phyloP scores from a whole-genome alignment of 805 yeast species.

The Nakazawaea ernobii region DNA sequence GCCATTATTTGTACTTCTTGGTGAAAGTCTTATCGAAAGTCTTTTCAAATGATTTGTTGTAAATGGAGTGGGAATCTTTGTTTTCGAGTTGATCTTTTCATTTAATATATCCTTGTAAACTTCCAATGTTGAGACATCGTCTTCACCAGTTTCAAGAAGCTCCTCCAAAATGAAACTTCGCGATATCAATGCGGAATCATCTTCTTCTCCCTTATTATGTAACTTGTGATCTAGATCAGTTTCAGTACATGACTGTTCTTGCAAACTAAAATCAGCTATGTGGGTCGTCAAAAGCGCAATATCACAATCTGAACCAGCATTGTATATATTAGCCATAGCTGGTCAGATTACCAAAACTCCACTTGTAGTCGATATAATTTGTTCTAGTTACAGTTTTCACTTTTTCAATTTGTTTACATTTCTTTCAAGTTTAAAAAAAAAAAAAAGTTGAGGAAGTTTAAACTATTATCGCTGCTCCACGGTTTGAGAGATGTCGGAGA shows the following conservation, averaged over 20 bases:
- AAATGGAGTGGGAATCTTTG: slow-evolving; percentile 8
- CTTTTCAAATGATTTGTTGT: not conserved
- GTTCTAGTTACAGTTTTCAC: not conserved
- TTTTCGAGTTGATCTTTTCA: slow-evolving; percentile 6
- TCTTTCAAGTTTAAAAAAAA: not conserved
- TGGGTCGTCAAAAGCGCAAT: not conserved
- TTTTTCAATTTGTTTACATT: not conserved
- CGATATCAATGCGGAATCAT: not conserved
- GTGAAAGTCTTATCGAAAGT: not conserved
- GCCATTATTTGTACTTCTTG: not conserved
- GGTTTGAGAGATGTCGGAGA: slow-evolving; percentile 7
- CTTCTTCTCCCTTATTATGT: not conserved
- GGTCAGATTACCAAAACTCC: too few relatives aligned
- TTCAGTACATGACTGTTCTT: not conserved
- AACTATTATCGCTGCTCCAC: not conserved
- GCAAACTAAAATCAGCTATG: not conserved
- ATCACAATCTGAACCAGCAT: not conserved
- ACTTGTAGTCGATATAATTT: too few relatives aligned
- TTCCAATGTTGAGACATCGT: slow-evolving; percentile 2
- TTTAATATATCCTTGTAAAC: slow-evolving; percentile 6
- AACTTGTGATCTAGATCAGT: not conserved
- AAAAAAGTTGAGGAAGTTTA: too few relatives aligned
- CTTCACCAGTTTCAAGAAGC: not conserved
- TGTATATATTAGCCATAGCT: not conserved
- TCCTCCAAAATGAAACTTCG: slow-evolving; percentile 6